A percentile compares a stretch with the other conserved stretches of the same genome.
Conservation (phyloP, 768 basidiomycete genomes). For the Leccinum disarticulatum region DNA sequence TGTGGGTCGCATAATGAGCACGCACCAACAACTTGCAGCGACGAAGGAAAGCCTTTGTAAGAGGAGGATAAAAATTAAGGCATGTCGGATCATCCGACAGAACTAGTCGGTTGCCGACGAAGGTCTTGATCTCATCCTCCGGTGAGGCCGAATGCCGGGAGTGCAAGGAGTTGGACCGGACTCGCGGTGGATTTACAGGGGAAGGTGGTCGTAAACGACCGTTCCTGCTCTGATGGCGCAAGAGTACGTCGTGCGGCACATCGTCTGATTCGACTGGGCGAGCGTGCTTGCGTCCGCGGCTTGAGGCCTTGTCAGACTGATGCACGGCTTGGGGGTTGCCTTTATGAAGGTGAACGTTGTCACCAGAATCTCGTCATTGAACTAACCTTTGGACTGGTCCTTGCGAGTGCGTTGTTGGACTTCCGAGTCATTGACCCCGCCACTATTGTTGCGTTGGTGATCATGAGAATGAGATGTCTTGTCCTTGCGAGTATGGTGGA, state of each 20-base stretch:
- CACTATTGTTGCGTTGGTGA: not conserved
- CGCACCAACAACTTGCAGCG: not conserved
- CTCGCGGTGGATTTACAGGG: not conserved
- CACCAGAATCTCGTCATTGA: too few species aligned
- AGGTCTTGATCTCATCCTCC: not conserved
- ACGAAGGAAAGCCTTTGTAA: not conserved
- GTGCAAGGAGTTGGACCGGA: not conserved
- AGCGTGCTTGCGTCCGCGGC: not conserved
- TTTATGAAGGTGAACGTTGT: not conserved
- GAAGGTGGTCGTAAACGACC: not conserved
- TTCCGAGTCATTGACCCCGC: not conserved
- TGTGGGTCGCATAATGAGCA: not conserved
- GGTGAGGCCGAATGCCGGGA: not conserved
- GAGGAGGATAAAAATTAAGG: not conserved
- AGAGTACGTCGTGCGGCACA: not conserved
- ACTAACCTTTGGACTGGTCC: too few species aligned
- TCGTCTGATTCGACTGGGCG: not conserved
- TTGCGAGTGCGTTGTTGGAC: not conserved
- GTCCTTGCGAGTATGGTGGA: not conserved
- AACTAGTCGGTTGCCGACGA: not conserved
- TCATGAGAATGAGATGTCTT: not conserved
- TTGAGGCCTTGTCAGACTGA: not conserved
- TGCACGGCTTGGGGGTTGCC: not conserved
- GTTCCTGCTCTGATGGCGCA: not conserved
- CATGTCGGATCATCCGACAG: not conserved